Conservation (phyloP, 2,329 filamentous ascomycete genomes). For the Zasmidium citrigriseum region DNA sequence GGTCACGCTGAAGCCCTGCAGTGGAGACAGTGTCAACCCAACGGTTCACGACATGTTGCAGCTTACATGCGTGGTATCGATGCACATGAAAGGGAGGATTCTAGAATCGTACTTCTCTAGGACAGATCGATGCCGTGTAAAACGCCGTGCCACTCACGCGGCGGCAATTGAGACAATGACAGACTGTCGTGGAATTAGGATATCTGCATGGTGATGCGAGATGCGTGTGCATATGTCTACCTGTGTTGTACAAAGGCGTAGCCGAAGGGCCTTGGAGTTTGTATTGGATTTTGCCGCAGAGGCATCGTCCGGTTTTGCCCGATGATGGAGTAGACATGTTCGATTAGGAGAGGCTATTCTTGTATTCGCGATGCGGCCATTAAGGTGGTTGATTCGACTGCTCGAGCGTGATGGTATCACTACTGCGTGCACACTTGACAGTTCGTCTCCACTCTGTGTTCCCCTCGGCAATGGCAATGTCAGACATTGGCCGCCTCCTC, state of each 20-base stretch:
- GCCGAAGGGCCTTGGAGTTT: slow-evolving; percentile 45
- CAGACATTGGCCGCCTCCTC: slow-evolving; percentile 1
- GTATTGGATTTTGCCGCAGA: slow-evolving; percentile 47
- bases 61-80: slow-evolving; percentile 25
- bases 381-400: neutral
- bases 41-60: slow-evolving; percentile 13
- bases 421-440: neutral
- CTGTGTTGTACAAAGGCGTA: slow-evolving; percentile 40
- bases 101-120: slow-evolving; percentile 36
- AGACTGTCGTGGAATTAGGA: slow-evolving; percentile 32
- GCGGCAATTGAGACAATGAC: slow-evolving; percentile 52
- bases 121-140: slow-evolving; percentile 20
- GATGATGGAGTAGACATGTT: neutral
- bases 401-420: slow-evolving; percentile 1
- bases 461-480: neutral
- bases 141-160: slow-evolving; percentile 36
- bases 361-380: slow-evolving; percentile 1
- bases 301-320: slow-evolving; percentile 39
- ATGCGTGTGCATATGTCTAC: slow-evolving; percentile 1
- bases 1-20: slow-evolving; percentile 44
- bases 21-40: neutral
- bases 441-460: neutral
- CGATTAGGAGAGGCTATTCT: neutral
- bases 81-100: slow-evolving; percentile 21
- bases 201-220: neutral